Percentiles rank a stretch among this genome's conserved stretches.
phyloP scores from a whole-genome alignment of 371 early-diverging fungal genomes.

The Fennellomyces sp. region DNA sequence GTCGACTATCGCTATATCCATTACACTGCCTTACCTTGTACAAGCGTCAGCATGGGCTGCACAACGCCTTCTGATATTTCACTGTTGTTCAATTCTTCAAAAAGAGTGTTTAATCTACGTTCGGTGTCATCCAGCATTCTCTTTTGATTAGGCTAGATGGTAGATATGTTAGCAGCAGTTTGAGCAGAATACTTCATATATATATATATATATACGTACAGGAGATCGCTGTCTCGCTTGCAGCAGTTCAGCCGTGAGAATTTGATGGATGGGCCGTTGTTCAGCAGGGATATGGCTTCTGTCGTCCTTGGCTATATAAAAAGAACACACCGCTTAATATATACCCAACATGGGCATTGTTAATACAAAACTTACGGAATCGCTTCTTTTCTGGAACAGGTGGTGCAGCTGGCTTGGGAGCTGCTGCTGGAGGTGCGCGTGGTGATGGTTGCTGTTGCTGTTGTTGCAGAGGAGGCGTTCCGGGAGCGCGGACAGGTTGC shows the following conservation, averaged over 20 bases:
- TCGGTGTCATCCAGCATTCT: slow-evolving; percentile 77
- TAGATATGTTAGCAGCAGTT: background rate
- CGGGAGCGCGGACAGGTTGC: background rate
- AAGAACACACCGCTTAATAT: background rate
- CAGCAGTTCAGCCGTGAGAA: slow-evolving; percentile 49
- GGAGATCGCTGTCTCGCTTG: slow-evolving; percentile 53
- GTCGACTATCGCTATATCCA: no score
- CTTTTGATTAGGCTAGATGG: slow-evolving; percentile 62
- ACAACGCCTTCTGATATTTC: slow-evolving; percentile 59
- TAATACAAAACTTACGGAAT: slow-evolving; percentile 21
- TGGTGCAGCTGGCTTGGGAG: slow-evolving; percentile 15
- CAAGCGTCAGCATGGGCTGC: slow-evolving; percentile 57
- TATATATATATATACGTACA: slow-evolving; percentile 36
- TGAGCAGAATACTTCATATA: background rate
- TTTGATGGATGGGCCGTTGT: slow-evolving; percentile 61
- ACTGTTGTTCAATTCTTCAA: slow-evolving; percentile 79
- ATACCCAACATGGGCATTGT: background rate
- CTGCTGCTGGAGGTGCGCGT: background rate
- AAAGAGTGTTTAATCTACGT: slow-evolving; percentile 66
- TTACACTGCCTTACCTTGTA: slow-evolving; percentile 48
- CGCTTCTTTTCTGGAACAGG: slow-evolving; percentile 25
- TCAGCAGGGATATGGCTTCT: slow-evolving; percentile 76
- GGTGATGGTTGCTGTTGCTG: slow-evolving; percentile 8
- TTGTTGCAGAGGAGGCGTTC: slow-evolving; percentile 7
- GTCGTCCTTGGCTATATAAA: slow-evolving; percentile 66